Conservation (phyloP, 345 rosid species). For the Populus ilicifolia region DNA sequence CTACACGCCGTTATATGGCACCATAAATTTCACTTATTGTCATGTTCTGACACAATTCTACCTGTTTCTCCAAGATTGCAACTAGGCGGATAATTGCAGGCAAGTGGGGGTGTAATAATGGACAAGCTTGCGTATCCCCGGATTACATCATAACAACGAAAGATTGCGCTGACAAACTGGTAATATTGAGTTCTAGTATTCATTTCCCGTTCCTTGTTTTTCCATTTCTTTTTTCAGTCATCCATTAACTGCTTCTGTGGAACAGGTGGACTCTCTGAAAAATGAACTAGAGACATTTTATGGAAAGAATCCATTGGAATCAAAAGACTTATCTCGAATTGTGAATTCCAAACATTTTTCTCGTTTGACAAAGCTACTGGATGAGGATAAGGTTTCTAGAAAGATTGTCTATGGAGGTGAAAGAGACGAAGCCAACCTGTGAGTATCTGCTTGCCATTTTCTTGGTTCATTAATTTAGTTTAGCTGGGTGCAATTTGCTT, state of each 20-base stretch:
- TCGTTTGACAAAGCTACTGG: constrained; percentile 70
- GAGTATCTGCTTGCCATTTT: constrained; percentile 30
- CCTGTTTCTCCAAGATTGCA: constrained; percentile 52
- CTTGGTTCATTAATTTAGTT: neutral
- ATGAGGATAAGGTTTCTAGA: constrained; percentile 75
- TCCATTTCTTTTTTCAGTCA: constrained; percentile 1
- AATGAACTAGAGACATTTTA: constrained; percentile 60
- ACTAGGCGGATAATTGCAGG: constrained; percentile 74
- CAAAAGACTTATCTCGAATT: constrained; percentile 78
- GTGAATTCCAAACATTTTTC: constrained; percentile 76
- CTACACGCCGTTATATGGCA: neutral
- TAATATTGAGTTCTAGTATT: constrained; percentile 30
- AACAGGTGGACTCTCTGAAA: constrained; percentile 63
- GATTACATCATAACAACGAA: constrained; percentile 80
- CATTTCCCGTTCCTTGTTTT: neutral
- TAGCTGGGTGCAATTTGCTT: neutral
- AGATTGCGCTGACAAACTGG: constrained; percentile 67
- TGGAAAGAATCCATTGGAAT: constrained; percentile 72
- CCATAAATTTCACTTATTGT: neutral
- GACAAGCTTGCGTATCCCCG: constrained; percentile 89
- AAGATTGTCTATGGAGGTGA: constrained; percentile 81
- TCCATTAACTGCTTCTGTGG: constrained; percentile 16
- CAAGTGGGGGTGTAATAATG: constrained; percentile 90
- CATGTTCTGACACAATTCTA: constrained; percentile 13
- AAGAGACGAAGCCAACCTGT: constrained; percentile 64